Percentiles rank a stretch among this genome's conserved stretches.
Conservation (phyloP, 805 yeast genomes). For the Lachancea waltii region DNA sequence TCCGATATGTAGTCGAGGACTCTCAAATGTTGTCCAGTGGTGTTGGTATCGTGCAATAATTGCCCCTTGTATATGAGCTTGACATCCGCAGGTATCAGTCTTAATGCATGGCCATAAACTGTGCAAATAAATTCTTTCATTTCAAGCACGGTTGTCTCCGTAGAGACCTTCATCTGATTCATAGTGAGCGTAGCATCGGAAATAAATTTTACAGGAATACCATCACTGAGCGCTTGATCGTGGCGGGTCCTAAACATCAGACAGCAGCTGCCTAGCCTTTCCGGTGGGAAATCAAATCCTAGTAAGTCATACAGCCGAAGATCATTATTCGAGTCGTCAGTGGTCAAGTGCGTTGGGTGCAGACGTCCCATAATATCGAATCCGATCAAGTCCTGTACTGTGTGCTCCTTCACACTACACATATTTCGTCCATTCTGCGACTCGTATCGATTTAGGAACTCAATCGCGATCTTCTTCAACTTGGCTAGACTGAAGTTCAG, state of each 20-base stretch:
- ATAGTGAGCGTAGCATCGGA: constrained; percentile 22
- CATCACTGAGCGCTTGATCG: constrained; percentile 12
- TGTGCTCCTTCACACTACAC: constrained; percentile 16
- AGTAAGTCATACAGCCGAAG: constrained; percentile 25
- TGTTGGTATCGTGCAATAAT: constrained; percentile 14
- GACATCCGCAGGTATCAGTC: constrained; percentile 20
- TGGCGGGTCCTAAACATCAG: constrained; percentile 27
- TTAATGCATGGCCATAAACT: constrained; percentile 20
- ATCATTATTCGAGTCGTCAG: constrained; percentile 17
- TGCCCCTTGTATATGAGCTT: constrained; percentile 27
- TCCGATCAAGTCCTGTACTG: constrained; percentile 15
- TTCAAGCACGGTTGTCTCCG: constrained; percentile 22
- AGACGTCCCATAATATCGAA: constrained; percentile 23
- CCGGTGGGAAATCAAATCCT: constrained; percentile 34
- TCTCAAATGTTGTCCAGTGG: constrained; percentile 18
- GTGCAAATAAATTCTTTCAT: constrained; percentile 25
- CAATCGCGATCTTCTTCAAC: constrained; percentile 15
- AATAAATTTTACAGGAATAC: constrained; percentile 18
- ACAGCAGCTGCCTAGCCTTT: constrained; percentile 24
- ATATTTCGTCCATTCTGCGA: constrained; percentile 9
- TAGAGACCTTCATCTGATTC: constrained; percentile 17
- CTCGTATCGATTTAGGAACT: constrained; percentile 18
- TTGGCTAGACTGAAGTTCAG: constrained; percentile 16
- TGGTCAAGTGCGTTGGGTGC: constrained; percentile 10
- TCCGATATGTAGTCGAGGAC: constrained; percentile 17